Evolutionary conservation across 345 rosid species (phyloP).

Genomic region (Dimocarpus longan): DNA sequence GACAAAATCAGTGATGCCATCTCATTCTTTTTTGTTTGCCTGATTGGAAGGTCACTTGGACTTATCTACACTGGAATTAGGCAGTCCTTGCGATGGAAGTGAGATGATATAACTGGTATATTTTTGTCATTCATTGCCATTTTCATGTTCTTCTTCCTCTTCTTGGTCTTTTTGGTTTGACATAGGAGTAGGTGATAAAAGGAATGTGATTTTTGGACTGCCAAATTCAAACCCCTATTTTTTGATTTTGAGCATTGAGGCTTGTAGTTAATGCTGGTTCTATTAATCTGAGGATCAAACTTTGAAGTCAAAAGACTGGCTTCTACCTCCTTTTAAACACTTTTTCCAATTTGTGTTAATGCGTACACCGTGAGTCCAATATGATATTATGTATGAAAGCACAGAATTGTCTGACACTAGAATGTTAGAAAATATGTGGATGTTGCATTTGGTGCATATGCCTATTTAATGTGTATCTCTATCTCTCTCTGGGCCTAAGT

Average conservation of each 20-base stretch:
- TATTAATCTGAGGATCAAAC: slow-evolving; percentile 3
- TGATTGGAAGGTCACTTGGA: slow-evolving; percentile 88
- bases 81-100: slow-evolving; percentile 91
- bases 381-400: background rate
- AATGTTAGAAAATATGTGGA: background rate
- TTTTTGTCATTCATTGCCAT: slow-evolving; percentile 11
- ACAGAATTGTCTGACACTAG: background rate
- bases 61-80: slow-evolving; percentile 90
- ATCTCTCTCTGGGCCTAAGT: background rate
- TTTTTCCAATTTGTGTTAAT: background rate
- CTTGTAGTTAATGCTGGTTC: slow-evolving; percentile 9
- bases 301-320: slow-evolving; percentile 2
- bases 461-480: background rate
- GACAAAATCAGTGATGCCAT: slow-evolving; percentile 73
- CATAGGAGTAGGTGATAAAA: slow-evolving; percentile 1
- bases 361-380: no score
- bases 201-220: slow-evolving; percentile 8
- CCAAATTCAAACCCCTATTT: slow-evolving; percentile 8
- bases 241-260: background rate
- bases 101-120: slow-evolving; percentile 32
- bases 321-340: background rate
- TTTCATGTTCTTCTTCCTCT: slow-evolving; percentile 6
- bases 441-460: background rate
- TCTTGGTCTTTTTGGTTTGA: slow-evolving; percentile 15
- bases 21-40: slow-evolving; percentile 81